Evolutionary conservation across 2,329 filamentous ascomycete species (phyloP).

Genomic region (Beauveria sp.): DNA sequence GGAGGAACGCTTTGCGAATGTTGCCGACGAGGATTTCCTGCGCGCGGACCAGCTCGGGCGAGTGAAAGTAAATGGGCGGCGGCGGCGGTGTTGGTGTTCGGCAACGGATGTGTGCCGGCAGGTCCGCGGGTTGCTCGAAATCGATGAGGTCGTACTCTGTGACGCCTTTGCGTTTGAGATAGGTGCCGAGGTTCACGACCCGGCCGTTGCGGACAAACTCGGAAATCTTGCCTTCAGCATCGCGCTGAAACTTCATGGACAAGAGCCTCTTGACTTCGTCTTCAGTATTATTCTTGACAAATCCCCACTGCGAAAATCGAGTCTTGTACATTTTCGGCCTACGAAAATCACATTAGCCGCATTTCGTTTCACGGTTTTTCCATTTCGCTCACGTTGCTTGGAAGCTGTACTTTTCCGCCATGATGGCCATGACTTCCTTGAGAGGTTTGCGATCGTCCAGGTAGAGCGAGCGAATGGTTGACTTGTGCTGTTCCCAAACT

Average conservation of each 20-base stretch:
- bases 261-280: slow-evolving; percentile 43
- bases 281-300: slow-evolving; percentile 48
- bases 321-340: slow-evolving; percentile 50
- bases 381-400: slow-evolving; percentile 36
- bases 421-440: slow-evolving; percentile 46
- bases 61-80: slow-evolving; percentile 32
- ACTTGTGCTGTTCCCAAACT: slow-evolving; percentile 41
- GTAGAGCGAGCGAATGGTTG: slow-evolving; percentile 37
- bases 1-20: slow-evolving; percentile 36
- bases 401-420: slow-evolving; percentile 41
- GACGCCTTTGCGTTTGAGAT: slow-evolving; percentile 45
- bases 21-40: slow-evolving; percentile 37
- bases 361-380: not conserved
- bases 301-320: slow-evolving; percentile 47
- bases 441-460: slow-evolving; percentile 42
- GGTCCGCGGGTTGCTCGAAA: slow-evolving; percentile 34
- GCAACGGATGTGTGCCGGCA: slow-evolving; percentile 36
- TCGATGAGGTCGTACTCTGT: slow-evolving; percentile 45
- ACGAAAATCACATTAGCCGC: slow-evolving; percentile 13
- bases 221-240: slow-evolving; percentile 44
- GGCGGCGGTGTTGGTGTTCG: slow-evolving; percentile 38
- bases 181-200: slow-evolving; percentile 44
- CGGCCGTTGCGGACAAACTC: slow-evolving; percentile 46
- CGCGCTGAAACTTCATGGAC: slow-evolving; percentile 44
- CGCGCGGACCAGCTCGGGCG: slow-evolving; percentile 35